Percentiles rank a stretch among this genome's conserved stretches.
phyloP scores from a whole-genome alignment of 345 rosid species.

The Eucalyptus regnans region DNA sequence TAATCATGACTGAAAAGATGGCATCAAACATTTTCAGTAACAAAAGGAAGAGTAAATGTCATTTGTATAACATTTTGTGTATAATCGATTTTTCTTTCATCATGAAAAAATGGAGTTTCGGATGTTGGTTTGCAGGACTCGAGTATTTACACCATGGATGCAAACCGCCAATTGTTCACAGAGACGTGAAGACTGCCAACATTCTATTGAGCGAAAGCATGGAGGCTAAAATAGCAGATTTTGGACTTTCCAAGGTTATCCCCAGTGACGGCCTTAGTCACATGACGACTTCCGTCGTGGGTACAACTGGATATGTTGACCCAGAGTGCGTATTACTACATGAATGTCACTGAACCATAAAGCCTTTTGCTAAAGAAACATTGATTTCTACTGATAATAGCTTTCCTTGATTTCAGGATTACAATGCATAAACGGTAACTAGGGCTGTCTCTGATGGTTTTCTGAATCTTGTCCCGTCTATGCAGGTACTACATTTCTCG shows the following conservation, averaged over 20 bases:
- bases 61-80: neutral
- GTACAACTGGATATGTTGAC: slow-evolving; percentile 2
- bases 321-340: neutral
- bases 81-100: neutral
- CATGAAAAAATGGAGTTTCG: neutral
- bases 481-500: neutral
- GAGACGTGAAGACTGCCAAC: slow-evolving; percentile 15
- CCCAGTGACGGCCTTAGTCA: neutral
- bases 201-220: slow-evolving; percentile 7
- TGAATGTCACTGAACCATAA: neutral
- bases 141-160: slow-evolving; percentile 19
- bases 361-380: neutral
- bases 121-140: neutral
- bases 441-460: neutral
- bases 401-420: neutral
- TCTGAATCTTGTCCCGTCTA: neutral
- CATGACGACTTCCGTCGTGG: neutral
- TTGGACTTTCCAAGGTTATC: slow-evolving; percentile 1
- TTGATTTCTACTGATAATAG: neutral
- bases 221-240: slow-evolving; percentile 4
- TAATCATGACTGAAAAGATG: neutral
- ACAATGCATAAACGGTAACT: neutral
- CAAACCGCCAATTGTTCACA: slow-evolving; percentile 13
- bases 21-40: neutral
- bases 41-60: neutral